Evolutionary conservation across 495 filamentous ascomycete genomes (phyloP), one percentile per base, ranked within the genome.

Genomic region (Aspergillus wentii): DNA sequence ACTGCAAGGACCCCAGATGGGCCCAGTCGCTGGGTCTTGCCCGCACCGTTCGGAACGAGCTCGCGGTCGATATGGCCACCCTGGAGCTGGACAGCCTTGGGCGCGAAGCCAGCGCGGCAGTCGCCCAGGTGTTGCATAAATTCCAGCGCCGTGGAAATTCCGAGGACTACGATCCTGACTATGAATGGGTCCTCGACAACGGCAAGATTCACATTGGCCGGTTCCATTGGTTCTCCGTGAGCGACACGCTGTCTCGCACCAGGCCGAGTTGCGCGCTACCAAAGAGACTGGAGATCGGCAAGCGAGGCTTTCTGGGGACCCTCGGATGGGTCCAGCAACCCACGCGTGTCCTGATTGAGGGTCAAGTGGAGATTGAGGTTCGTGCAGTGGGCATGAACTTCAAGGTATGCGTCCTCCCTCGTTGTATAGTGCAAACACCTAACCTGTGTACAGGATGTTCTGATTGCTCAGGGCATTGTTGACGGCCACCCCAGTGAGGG

Each of bases 21-120:
- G 49, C 33, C 0, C 54, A 54, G 16, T 51, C 64, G 3, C 33
- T 68, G 1, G 71, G 71, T 1, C 13, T 63, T 1, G 66, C 69
- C 5, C 46, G 72, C 13, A 60, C 63, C 0, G 40, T 72, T 2
- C 60, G 72, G 6, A 46, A 48, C 1, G 71, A 75, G 48, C 36
- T 65, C 20, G 15, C 46, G 1, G 29, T 69, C 0, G 50, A 66
- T n/a, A 61, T 75, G 35, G 57, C 64, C 10, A 73, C 66, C 0
- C 51, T 62, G 2, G 71, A 76, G 43, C 30, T 69, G 5, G 62
- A 69, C 4, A 9, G 38, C n/a, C 17, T 62, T 8, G 30, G 36
- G 10, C 17, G 17, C 0, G 17, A 27, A 10, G 32, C 52, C 0
- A 17, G 44, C 0, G 34, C 52, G 0, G 38, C 43, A n/a, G 23